A percentile compares a stretch with the other conserved stretches of the same genome.
Conservation (phyloP, 2,329 filamentous ascomycete species). For the Ceratocystis huliohia region DNA sequence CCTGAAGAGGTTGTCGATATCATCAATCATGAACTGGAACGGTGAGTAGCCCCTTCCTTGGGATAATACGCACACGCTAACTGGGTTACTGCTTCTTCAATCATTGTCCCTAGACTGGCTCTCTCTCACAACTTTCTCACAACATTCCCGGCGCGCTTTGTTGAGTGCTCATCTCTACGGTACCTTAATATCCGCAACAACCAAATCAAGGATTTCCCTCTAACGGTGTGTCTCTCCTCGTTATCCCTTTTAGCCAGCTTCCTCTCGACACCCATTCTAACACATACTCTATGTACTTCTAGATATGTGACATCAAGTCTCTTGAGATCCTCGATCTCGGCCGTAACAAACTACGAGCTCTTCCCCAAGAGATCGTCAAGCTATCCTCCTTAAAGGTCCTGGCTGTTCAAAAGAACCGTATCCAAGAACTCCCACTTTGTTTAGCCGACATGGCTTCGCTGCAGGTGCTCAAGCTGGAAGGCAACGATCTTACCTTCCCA, state of each 20-base stretch:
- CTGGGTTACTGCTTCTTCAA: neutral
- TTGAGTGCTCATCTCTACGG: slow-evolving; percentile 63
- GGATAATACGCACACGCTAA: neutral
- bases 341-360: slow-evolving; percentile 65
- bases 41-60: slow-evolving; percentile 34
- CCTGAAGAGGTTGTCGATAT: slow-evolving; percentile 64
- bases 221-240: slow-evolving; percentile 35
- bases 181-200: slow-evolving; percentile 75
- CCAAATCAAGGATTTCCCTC: slow-evolving; percentile 50
- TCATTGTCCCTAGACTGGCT: slow-evolving; percentile 45
- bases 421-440: slow-evolving; percentile 70
- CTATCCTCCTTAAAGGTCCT: slow-evolving; percentile 80
- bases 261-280: neutral
- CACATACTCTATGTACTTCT: slow-evolving; percentile 15
- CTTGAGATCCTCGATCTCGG: slow-evolving; percentile 89
- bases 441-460: slow-evolving; percentile 82
- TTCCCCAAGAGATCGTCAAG: slow-evolving; percentile 69
- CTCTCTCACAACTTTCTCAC: slow-evolving; percentile 68
- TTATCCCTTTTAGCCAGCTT: neutral
- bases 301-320: slow-evolving; percentile 76
- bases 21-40: slow-evolving; percentile 60
- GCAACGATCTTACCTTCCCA: slow-evolving; percentile 74
- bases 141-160: slow-evolving; percentile 56
- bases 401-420: slow-evolving; percentile 74
- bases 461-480: slow-evolving; percentile 78